Conservation (phyloP, 2,329 filamentous ascomycete species). For the Colletotrichum filicis region DNA sequence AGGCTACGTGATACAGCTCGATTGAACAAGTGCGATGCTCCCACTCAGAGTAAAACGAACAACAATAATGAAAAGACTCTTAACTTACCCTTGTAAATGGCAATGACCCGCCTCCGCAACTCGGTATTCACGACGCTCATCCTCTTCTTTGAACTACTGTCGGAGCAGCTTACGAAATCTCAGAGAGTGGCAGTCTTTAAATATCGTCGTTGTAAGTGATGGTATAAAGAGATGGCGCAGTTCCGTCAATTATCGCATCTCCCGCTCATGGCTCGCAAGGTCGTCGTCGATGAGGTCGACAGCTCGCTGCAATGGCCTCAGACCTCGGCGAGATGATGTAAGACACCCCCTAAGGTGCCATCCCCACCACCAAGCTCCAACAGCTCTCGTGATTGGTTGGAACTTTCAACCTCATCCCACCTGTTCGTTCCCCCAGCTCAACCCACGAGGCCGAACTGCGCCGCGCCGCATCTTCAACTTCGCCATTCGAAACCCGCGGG, state of each 20-base stretch:
- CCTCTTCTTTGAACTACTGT: neutral
- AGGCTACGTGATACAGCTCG: neutral
- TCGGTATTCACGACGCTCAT: slow-evolving; percentile 55
- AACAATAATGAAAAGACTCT: neutral
- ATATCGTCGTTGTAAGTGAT: neutral
- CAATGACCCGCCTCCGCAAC: slow-evolving; percentile 82
- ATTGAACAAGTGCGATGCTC: neutral
- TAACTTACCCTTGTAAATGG: slow-evolving; percentile 83
- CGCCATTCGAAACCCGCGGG: neutral
- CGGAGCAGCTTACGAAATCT: accelerated
- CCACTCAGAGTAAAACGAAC: neutral
- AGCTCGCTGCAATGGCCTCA: neutral
- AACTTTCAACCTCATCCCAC: neutral
- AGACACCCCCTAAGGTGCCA: neutral
- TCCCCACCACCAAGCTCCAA: neutral
- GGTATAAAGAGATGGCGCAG: neutral
- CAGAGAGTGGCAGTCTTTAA: neutral
- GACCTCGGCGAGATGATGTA: slow-evolving; percentile 12
- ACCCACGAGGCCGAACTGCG: neutral
- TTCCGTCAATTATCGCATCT: neutral
- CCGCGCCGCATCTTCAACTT: neutral
- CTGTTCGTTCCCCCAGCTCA: neutral
- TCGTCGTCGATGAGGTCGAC: slow-evolving; percentile 7
- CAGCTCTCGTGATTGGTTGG: neutral
- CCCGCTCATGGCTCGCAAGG: neutral